These are phyloP conservation scores for Eutrema yunnanense DNA, from an alignment of 345 rosid genomes.

Conservation along the genomic window DNA sequence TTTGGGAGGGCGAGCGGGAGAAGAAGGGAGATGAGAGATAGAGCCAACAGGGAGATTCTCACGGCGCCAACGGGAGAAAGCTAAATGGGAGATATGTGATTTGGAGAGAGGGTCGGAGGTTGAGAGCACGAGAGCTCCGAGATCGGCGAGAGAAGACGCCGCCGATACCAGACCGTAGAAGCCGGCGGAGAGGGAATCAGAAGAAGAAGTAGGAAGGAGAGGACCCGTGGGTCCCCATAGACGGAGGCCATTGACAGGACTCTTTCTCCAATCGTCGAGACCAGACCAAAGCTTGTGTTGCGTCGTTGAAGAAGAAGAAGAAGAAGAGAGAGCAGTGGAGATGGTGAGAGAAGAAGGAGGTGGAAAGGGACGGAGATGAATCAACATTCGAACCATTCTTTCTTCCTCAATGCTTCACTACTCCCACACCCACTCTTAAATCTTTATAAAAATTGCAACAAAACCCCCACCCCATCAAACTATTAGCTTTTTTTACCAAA, in stretches of 20 bases:
- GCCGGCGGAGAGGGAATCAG: neutral
- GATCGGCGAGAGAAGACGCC: constrained; percentile 80
- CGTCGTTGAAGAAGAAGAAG: constrained; percentile 24
- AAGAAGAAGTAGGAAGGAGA: constrained; percentile 12
- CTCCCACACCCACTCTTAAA: neutral
- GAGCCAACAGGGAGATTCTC: constrained; percentile 59
- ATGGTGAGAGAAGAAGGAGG: constrained; percentile 6
- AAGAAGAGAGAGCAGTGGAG: constrained; percentile 7
- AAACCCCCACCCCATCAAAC: neutral
- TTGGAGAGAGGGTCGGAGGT: constrained; percentile 59
- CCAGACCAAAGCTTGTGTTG: constrained; percentile 55
- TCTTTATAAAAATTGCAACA: neutral
- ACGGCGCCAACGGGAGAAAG: constrained; percentile 64
- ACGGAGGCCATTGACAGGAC: constrained; percentile 56
- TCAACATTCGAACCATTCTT: neutral
- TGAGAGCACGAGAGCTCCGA: constrained; percentile 79
- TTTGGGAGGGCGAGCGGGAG: constrained; percentile 67
- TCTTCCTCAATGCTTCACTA: neutral
- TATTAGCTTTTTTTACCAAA: too few species aligned
- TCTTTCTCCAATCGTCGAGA: constrained; percentile 60
- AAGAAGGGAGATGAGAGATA: constrained; percentile 46
- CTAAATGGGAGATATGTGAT: constrained; percentile 69
- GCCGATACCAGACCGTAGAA: constrained; percentile 13
- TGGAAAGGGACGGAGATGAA: constrained; percentile 11
- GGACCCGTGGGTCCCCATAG: constrained; percentile 84